Conservation (phyloP, 2,329 filamentous ascomycete genomes). For the Lachnellula arida region DNA sequence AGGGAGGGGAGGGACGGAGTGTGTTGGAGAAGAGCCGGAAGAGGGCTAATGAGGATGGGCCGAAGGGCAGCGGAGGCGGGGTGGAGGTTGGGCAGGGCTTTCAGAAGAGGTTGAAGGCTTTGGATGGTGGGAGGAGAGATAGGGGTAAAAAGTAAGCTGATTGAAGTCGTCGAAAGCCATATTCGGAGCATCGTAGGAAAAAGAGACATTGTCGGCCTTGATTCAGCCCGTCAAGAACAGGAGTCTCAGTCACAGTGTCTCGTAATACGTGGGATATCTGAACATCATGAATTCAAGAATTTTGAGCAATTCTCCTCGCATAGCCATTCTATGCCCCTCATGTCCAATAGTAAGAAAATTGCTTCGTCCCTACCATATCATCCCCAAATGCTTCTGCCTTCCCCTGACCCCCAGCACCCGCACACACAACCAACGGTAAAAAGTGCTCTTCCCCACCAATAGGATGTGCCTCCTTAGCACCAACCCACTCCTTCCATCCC, state of each 20-base stretch:
- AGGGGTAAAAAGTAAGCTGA: conserved; percentile 26
- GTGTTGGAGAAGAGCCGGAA: conserved; percentile 82
- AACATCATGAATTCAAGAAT: too few species aligned
- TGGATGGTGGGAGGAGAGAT: conserved; percentile 38
- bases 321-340: background rate
- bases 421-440: conserved; percentile 53
- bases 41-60: conserved; percentile 69
- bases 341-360: conserved; percentile 24
- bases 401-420: conserved; percentile 49
- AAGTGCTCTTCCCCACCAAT: conserved; percentile 48
- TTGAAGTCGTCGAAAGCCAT: background rate
- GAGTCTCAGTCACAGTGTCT: too few species aligned
- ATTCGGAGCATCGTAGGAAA: too few species aligned
- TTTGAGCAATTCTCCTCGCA: too few species aligned
- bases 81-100: conserved; percentile 67
- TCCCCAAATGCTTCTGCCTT: conserved; percentile 31
- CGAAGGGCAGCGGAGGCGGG: conserved; percentile 55
- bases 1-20: conserved; percentile 47
- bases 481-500: conserved; percentile 42
- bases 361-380: conserved; percentile 13
- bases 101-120: conserved; percentile 60
- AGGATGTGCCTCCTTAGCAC: conserved; percentile 60
- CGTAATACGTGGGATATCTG: too few species aligned
- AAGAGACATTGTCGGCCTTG: background rate
- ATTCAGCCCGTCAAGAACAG: too few species aligned